Evolutionary conservation across 2,329 filamentous ascomycete species (phyloP).

Genomic region (Diaporthe longicolla): DNA sequence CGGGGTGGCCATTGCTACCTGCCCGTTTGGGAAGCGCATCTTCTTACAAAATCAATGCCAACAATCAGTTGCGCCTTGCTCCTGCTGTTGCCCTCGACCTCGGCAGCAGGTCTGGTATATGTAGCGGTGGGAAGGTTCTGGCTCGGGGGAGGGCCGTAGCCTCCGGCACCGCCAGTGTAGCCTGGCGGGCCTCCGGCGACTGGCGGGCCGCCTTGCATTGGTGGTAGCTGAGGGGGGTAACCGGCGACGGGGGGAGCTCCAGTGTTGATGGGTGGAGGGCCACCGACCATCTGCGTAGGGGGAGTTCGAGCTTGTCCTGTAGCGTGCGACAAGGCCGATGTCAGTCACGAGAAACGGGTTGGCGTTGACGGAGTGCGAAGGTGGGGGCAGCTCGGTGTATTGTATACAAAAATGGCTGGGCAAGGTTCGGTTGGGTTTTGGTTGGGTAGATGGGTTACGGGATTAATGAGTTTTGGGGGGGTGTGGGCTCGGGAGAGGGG

Average conservation of each 20-base stretch:
- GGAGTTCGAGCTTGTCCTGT: conserved; percentile 66
- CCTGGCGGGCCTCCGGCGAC: conserved; percentile 61
- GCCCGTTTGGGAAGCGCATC: conserved; percentile 47
- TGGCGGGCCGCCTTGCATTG: conserved; percentile 57
- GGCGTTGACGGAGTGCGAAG: background rate
- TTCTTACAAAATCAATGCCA: conserved; percentile 95
- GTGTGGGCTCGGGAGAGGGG: conserved; percentile 7
- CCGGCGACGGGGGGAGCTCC: conserved; percentile 67
- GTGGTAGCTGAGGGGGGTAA: conserved; percentile 70
- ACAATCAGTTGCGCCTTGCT: conserved; percentile 98
- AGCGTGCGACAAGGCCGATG: conserved; percentile 68
- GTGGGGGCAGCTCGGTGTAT: conserved; percentile 12
- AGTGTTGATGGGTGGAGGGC: conserved; percentile 78
- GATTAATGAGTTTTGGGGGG: conserved; percentile 37
- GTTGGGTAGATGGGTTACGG: conserved; percentile 63
- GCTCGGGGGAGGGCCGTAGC: conserved; percentile 58
- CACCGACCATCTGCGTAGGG: conserved; percentile 73
- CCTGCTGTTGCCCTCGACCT: conserved; percentile 89
- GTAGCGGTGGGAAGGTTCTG: conserved; percentile 54
- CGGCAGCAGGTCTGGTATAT: conserved; percentile 67
- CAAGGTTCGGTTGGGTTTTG: conserved; percentile 48
- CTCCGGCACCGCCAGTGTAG: conserved; percentile 60
- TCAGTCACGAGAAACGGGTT: conserved; percentile 60
- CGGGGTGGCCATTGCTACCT: background rate
- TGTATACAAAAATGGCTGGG: background rate